Evolutionary conservation across 2,329 filamentous ascomycete species (phyloP).

Genomic region (Fusarium tricinctum): DNA sequence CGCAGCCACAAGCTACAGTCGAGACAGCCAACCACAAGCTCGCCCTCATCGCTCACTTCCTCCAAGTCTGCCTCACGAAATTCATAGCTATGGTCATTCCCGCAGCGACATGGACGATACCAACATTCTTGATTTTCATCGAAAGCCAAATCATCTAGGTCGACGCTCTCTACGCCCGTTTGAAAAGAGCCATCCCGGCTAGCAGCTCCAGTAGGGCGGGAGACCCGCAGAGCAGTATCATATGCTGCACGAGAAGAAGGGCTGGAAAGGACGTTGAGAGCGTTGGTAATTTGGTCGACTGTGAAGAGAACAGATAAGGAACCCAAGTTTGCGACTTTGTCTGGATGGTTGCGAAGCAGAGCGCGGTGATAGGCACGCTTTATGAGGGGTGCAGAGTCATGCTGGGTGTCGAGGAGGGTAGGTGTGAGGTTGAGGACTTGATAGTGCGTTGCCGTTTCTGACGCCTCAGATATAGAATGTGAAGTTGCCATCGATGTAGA

Average conservation of each 20-base stretch:
- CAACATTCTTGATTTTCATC: slow-evolving; percentile 65
- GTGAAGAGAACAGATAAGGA: slow-evolving; percentile 63
- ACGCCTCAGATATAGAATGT: slow-evolving; percentile 10
- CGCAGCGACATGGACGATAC: slow-evolving; percentile 73
- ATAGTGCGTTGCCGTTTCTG: slow-evolving; percentile 66
- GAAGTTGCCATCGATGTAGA: slow-evolving; percentile 25
- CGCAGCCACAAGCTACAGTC: slow-evolving; percentile 77
- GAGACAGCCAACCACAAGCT: slow-evolving; percentile 74
- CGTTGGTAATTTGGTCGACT: slow-evolving; percentile 74
- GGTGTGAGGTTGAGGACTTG: slow-evolving; percentile 70
- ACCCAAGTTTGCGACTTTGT: slow-evolving; percentile 60
- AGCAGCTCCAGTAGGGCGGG: slow-evolving; percentile 41
- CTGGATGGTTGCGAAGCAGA: slow-evolving; percentile 75
- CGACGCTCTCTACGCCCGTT: slow-evolving; percentile 73
- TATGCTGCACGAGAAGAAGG: slow-evolving; percentile 65
- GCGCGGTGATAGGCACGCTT: slow-evolving; percentile 75
- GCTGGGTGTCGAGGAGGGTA: slow-evolving; percentile 60
- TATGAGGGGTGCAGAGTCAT: slow-evolving; percentile 63
- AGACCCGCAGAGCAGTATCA: slow-evolving; percentile 63
- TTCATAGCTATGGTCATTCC: slow-evolving; percentile 71
- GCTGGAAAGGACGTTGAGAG: slow-evolving; percentile 69
- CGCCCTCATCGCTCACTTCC: slow-evolving; percentile 69
- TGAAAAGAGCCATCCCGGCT: slow-evolving; percentile 57
- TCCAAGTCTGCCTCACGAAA: slow-evolving; percentile 72
- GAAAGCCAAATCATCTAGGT: slow-evolving; percentile 74